Base-by-base conservation (phyloP, 2,329 filamentous ascomycete species). In the Sporothrix humicola region DNA sequence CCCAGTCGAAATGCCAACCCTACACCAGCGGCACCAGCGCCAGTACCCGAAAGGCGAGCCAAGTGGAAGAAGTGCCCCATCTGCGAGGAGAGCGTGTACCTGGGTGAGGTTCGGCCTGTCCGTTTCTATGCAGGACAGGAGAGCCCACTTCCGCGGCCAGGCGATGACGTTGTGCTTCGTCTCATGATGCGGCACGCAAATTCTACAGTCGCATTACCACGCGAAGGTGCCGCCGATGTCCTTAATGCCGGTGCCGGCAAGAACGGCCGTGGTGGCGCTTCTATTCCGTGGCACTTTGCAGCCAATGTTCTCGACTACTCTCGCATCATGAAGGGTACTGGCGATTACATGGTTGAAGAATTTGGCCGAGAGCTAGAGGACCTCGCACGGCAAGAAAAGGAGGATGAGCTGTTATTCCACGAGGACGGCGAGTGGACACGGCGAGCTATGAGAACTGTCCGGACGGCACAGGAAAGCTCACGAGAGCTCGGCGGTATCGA, bases 61-160 rank as follows among this genome's bases (percentile, higher is more conserved):
- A 73, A 73, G 72, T 98, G 93, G 89, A 97, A 97, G 84, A 97
- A 97, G 81, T 99, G 96, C 78, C 95, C 96, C 0, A 95, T 99
- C 48, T 99, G 96, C 81, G 96, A 93, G 84, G 96, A 99, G 81
- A 91, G 89, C 66, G 89, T 99, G n/a, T 97, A 96, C 80, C 87
- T 95, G n/a, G 92, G 93, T 9, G 96, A 99, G 76, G 93, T 93
- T 26, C 88, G 93, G 68, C 94, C 96, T 1, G 95, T 98, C 26
- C 89, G 95, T 68, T 98, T 96, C 87, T 98, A 97, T 78, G 89
- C 89, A 54, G 95, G 94, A 0, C 94, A 98, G 82, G 95, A 98
- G 82, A 91, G 90, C 59, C 89, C 92, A 54, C 84, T 94, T 50
- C 94, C 95, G 4, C 87, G 90, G 48, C 92, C 95, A 79, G 95